Conservation (phyloP, 768 basidiomycete species). For the Suillus occidentalis region DNA sequence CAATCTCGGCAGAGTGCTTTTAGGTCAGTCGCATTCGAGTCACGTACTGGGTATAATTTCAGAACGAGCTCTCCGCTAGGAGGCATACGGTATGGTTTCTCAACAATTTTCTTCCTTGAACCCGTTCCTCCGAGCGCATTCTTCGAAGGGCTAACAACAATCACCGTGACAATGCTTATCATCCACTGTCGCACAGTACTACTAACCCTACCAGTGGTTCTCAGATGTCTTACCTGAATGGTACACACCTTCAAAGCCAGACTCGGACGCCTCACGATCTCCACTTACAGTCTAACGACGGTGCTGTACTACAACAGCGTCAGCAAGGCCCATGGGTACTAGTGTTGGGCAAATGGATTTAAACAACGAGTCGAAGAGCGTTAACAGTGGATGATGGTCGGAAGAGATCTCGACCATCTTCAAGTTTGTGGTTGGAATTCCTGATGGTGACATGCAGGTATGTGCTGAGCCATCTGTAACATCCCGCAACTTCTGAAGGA, state of each 20-base stretch:
- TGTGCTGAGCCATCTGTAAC: slow-evolving; percentile 37
- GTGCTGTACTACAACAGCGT: slow-evolving; percentile 24
- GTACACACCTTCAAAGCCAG: slow-evolving; percentile 62
- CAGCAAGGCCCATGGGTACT: slow-evolving; percentile 27
- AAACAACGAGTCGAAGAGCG: slow-evolving; percentile 20
- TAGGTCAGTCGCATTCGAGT: slow-evolving; percentile 23
- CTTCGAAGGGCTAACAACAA: slow-evolving; percentile 25
- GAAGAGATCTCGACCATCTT: slow-evolving; percentile 98
- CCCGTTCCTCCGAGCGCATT: slow-evolving; percentile 32
- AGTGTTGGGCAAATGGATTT: slow-evolving; percentile 30
- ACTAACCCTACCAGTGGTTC: slow-evolving; percentile 27
- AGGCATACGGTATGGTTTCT: slow-evolving; percentile 17
- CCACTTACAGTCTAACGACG: slow-evolving; percentile 50
- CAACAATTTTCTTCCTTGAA: slow-evolving; percentile 32
- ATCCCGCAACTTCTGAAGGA: slow-evolving; percentile 54
- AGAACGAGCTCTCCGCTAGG: slow-evolving; percentile 26
- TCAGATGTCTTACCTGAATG: slow-evolving; percentile 39
- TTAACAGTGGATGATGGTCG: slow-evolving; percentile 37
- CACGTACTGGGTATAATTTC: slow-evolving; percentile 32
- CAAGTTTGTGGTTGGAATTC: slow-evolving; percentile 98
- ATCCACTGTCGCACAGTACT: slow-evolving; percentile 31
- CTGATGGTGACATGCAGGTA: slow-evolving; percentile 98
- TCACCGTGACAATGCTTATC: slow-evolving; percentile 31
- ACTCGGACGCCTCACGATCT: slow-evolving; percentile 78
- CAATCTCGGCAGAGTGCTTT: slow-evolving; percentile 32